Percentiles rank a stretch among this genome's conserved stretches.
Evolutionary conservation across 495 filamentous ascomycete genomes (phyloP).

Genomic region (Aspergillus ostianus): DNA sequence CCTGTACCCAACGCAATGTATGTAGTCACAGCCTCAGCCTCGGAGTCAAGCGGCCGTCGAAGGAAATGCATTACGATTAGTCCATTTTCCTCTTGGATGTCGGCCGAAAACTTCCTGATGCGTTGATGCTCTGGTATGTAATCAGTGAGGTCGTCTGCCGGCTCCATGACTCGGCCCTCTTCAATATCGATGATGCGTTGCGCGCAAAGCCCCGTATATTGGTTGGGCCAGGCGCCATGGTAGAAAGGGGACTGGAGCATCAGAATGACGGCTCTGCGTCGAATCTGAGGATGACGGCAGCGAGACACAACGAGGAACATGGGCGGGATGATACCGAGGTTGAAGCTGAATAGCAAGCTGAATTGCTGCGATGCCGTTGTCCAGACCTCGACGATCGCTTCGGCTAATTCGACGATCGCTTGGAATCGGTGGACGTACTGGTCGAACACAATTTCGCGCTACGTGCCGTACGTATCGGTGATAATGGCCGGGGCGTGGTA

Average conservation of each 20-base stretch:
- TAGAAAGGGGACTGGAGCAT: not conserved
- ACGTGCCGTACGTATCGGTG: not conserved
- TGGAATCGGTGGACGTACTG: not conserved
- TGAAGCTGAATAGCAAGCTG: not conserved
- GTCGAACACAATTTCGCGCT: not conserved
- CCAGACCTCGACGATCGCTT: not conserved
- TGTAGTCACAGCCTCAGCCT: not conserved
- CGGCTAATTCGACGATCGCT: not conserved
- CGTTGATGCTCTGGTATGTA: not conserved
- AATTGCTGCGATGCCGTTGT: not conserved
- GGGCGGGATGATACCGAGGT: not conserved
- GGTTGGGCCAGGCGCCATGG: not conserved
- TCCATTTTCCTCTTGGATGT: not conserved
- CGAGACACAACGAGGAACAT: not conserved
- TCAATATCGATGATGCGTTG: not conserved
- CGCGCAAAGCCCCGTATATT: not conserved
- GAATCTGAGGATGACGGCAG: not conserved
- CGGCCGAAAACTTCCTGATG: not conserved
- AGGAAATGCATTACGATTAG: not conserved
- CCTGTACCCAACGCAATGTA: not conserved
- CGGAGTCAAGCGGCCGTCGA: not conserved
- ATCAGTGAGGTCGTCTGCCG: not conserved
- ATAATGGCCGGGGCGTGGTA: not conserved
- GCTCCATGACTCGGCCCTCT: not conserved
- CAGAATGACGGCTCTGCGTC: not conserved